phyloP scores from a whole-genome alignment of 2,329 filamentous ascomycete genomes.

The Chrysosporium keratinophilum region DNA sequence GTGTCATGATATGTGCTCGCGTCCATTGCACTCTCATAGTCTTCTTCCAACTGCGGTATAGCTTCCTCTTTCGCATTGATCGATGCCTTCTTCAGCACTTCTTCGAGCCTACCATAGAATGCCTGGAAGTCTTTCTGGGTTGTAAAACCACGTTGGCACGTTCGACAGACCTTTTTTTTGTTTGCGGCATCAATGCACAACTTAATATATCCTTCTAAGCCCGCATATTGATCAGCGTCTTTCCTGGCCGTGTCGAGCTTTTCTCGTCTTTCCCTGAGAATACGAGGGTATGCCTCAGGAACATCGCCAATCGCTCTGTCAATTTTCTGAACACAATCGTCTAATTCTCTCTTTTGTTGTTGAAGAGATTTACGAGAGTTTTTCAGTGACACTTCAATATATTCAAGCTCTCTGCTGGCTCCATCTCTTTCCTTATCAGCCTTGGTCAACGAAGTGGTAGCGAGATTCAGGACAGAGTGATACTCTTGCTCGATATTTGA shows the following conservation, averaged over 20 bases:
- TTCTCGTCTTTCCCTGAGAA: constrained; percentile 43
- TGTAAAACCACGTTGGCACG: constrained; percentile 63
- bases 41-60: constrained; percentile 51
- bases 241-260: constrained; percentile 46
- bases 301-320: constrained; percentile 48
- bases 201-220: constrained; percentile 60
- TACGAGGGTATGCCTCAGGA: constrained; percentile 42
- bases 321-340: constrained; percentile 52
- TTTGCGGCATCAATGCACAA: constrained; percentile 57
- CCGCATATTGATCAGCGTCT: constrained; percentile 57
- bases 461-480: constrained; percentile 51
- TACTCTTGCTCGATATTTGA: constrained; percentile 61
- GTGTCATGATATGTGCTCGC: constrained; percentile 62
- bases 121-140: constrained; percentile 49
- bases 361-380: constrained; percentile 54
- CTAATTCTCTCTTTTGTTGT: constrained; percentile 53
- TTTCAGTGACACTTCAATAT: constrained; percentile 63
- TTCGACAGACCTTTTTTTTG: constrained; percentile 60
- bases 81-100: constrained; percentile 40
- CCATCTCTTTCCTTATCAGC: constrained; percentile 61
- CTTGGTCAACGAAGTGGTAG: constrained; percentile 49
- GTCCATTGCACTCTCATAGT: constrained; percentile 52
- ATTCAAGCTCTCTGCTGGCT: constrained; percentile 60
- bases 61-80: constrained; percentile 49
- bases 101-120: constrained; percentile 56